These are phyloP conservation scores for Macrophomina tecta DNA, from an alignment of 2,329 filamentous ascomycete species.

Conservation along the genomic window DNA sequence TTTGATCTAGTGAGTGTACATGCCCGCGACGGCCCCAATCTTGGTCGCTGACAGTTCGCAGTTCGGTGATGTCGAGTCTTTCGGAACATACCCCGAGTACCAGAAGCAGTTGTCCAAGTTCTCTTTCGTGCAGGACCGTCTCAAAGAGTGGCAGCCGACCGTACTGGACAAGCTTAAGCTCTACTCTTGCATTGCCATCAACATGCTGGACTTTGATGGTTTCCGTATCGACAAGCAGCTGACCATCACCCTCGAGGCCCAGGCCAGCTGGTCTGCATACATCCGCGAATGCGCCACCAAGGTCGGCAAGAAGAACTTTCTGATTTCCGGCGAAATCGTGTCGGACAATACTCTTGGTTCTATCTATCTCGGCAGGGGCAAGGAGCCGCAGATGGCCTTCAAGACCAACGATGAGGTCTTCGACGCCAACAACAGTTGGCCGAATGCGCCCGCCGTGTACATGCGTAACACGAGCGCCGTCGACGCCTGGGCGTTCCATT, in stretches of 20 bases:
- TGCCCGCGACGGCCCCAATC: slow-evolving; percentile 5
- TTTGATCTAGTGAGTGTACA: slow-evolving; percentile 54
- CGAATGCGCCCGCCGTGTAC: slow-evolving; percentile 48
- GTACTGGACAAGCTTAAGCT: slow-evolving; percentile 64
- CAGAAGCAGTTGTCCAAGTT: slow-evolving; percentile 70
- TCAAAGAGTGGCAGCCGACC: slow-evolving; percentile 67
- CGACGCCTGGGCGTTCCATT: slow-evolving; percentile 68
- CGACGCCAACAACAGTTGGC: slow-evolving; percentile 52
- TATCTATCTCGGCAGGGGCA: slow-evolving; percentile 68
- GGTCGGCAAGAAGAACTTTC: slow-evolving; percentile 68
- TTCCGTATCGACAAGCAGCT: slow-evolving; percentile 72
- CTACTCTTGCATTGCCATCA: slow-evolving; percentile 68
- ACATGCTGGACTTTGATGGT: slow-evolving; percentile 69
- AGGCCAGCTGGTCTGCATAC: slow-evolving; percentile 62
- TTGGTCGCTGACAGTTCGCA: slow-evolving; percentile 34
- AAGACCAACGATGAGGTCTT: slow-evolving; percentile 57
- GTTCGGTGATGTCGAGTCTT: slow-evolving; percentile 64
- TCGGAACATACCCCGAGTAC: slow-evolving; percentile 54
- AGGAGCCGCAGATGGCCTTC: slow-evolving; percentile 61
- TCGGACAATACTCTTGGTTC: slow-evolving; percentile 47
- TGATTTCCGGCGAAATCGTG: slow-evolving; percentile 68
- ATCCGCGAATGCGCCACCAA: slow-evolving; percentile 63
- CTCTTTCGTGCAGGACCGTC: slow-evolving; percentile 69
- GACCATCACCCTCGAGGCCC: slow-evolving; percentile 67
- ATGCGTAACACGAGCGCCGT: slow-evolving; percentile 59